A percentile compares a stretch with the other conserved stretches of the same genome.
Evolutionary conservation across 2,329 filamentous ascomycete species (phyloP).

Genomic region (Exophiala viscosa): DNA sequence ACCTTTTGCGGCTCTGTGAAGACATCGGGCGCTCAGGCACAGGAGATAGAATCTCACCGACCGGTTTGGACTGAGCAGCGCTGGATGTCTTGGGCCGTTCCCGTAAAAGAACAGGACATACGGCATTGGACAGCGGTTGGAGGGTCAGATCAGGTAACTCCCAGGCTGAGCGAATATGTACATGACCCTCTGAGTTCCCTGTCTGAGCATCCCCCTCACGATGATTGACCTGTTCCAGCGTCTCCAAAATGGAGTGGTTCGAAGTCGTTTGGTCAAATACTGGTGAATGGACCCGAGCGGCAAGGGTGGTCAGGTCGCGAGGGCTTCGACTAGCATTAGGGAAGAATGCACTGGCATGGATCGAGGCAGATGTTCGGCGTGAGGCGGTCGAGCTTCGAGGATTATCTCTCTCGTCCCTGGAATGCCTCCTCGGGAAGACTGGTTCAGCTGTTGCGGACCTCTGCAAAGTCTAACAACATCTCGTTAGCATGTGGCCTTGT

Average conservation of each 20-base stretch:
- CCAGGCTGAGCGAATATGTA: constrained; percentile 12
- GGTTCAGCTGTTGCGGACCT: constrained; percentile 1
- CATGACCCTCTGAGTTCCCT: background rate
- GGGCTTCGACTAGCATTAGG: constrained; percentile 25
- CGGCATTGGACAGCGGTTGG: constrained; percentile 22
- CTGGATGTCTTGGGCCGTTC: constrained; percentile 26
- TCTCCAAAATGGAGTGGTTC: constrained; percentile 7
- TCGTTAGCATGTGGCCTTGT: constrained; percentile 5
- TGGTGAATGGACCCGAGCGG: constrained; percentile 27
- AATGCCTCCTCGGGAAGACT: background rate
- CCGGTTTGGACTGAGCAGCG: constrained; percentile 14
- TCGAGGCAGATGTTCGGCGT: constrained; percentile 15
- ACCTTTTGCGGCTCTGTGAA: constrained; percentile 30
- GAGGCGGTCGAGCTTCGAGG: constrained; percentile 19
- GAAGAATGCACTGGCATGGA: constrained; percentile 26
- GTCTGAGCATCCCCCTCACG: background rate
- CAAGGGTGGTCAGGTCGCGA: constrained; percentile 27
- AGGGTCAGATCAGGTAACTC: constrained; percentile 24
- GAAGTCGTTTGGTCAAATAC: constrained; percentile 12
- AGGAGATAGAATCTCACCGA: constrained; percentile 30
- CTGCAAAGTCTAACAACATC: background rate
- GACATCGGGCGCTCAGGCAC: constrained; percentile 31
- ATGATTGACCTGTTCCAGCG: constrained; percentile 9
- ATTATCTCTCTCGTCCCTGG: constrained; percentile 14
- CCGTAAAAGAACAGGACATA: background rate